Evolutionary conservation across 192 early-diverging fungal species (phyloP).

Genomic region (Coemansia sp.): DNA sequence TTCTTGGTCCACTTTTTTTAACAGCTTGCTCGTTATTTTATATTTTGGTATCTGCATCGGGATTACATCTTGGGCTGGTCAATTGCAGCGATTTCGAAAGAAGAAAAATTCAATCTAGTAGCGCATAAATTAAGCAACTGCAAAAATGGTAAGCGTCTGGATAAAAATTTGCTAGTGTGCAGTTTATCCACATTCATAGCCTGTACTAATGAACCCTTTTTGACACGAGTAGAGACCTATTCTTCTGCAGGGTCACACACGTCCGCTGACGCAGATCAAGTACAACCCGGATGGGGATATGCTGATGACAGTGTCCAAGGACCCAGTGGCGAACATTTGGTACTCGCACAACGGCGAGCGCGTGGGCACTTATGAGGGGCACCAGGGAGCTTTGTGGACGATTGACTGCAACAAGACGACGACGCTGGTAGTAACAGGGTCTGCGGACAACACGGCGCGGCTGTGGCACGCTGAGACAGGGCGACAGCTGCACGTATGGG

Average conservation of each 20-base stretch:
- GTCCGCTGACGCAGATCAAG: conserved; percentile 95
- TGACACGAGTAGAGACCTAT: conserved; percentile 62
- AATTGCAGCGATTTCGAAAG: neutral
- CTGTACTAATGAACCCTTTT: too few species aligned
- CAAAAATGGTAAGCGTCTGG: neutral
- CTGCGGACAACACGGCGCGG: conserved; percentile 88
- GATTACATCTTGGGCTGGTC: neutral
- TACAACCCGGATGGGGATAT: conserved; percentile 99
- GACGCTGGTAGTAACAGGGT: conserved; percentile 79
- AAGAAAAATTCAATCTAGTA: neutral
- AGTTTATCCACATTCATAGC: too few species aligned
- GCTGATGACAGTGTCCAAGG: conserved; percentile 92
- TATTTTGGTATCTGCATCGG: conserved; percentile 2
- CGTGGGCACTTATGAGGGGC: conserved; percentile 89
- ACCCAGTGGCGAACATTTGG: conserved; percentile 92
- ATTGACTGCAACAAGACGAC: conserved; percentile 85
- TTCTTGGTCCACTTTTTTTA: neutral
- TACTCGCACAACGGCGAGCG: conserved; percentile 98
- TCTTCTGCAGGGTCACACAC: conserved; percentile 93
- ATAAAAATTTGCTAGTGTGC: too few species aligned
- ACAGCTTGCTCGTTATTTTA: neutral
- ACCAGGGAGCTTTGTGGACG: conserved; percentile 92
- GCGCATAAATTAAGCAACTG: neutral
- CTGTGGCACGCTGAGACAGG: conserved; percentile 94
- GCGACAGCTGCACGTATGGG: conserved; percentile 86